Base-by-base conservation (phyloP, 768 basidiomycete species). In the Lactifluus piperatus region DNA sequence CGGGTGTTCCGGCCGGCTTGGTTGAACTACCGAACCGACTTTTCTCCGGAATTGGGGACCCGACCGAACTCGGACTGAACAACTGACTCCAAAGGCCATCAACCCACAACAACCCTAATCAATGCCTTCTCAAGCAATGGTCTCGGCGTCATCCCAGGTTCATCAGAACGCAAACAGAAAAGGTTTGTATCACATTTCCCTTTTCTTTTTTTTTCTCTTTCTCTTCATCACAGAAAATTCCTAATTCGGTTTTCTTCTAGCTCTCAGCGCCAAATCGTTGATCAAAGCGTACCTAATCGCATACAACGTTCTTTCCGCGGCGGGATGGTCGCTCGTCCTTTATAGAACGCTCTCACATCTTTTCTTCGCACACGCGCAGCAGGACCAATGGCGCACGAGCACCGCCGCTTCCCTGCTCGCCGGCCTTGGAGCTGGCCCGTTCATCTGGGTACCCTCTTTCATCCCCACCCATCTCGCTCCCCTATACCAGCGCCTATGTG, bases 401-500 rank as follows among this genome's bases (percentile, higher is more conserved):
- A 16, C 44, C 27, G n/a, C 55, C 18, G 22, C 45, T 7, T 16
- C 63, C 7, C 32, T 54, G 34, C 20, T 63, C 46, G 50, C 45
- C 9, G 8, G n/a, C 62, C 43, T 63, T 43, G 56, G 50, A 20
- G 20, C 50, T 20, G 41, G 27, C 26, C 45, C 66, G 47, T 54
- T 43, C 47, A 29, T 77, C 34, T 56, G 55, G 60, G 51, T 56
- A 2, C 72, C 77, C 50, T 67, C 74, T 24, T 72, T 69, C 47
- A 66, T 79, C 24, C 79, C 80, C 2, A 52, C 69, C 43, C 62
- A 66, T 46, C 64, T 80, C 27, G 71, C 71, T 41, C 72, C 83
- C 46, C 39, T 82, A 34, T 74, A 81, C 70, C 65, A 73, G 45
- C 76, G 85, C 36, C 73, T 84, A 0, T 71, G 70, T 16, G 85